Percentiles rank a stretch among this genome's conserved stretches.
Conservation (phyloP, 2,329 filamentous ascomycete species). For the Aureobasidium uvarum region DNA sequence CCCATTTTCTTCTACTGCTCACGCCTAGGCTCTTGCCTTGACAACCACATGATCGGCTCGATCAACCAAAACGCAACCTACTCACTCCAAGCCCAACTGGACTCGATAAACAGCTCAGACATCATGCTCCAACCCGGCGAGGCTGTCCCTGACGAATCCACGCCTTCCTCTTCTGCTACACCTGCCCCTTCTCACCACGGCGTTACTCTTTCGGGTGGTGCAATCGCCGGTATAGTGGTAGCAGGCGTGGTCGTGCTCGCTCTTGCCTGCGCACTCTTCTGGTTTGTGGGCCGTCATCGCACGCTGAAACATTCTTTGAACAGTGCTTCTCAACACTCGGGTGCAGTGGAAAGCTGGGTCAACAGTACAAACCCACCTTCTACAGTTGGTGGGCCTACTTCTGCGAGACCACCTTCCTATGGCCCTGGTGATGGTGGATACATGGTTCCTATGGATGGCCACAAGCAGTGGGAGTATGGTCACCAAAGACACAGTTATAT, state of each 20-base stretch:
- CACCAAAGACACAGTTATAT: conserved; percentile 1
- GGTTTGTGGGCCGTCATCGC: conserved; percentile 57
- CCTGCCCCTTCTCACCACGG: conserved; percentile 29
- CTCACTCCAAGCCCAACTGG: conserved; percentile 34
- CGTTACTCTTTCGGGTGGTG: conserved; percentile 39
- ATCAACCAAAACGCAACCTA: conserved; percentile 59
- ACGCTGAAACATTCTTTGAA: conserved; percentile 9
- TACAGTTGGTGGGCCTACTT: background rate
- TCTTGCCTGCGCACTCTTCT: conserved; percentile 60
- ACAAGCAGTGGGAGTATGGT: background rate
- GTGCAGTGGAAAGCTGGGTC: conserved; percentile 10
- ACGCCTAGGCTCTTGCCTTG: conserved; percentile 62
- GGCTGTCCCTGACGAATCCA: conserved; percentile 42
- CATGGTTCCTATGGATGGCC: background rate
- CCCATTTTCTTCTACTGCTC: conserved; percentile 71
- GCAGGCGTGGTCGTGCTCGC: conserved; percentile 63
- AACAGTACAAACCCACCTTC: conserved; percentile 4
- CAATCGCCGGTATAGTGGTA: conserved; percentile 57
- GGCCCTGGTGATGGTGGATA: background rate
- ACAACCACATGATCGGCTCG: conserved; percentile 69
- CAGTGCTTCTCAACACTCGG: background rate
- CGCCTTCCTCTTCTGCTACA: conserved; percentile 28
- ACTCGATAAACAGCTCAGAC: conserved; percentile 29
- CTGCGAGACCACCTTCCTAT: conserved; percentile 5
- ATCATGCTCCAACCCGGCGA: conserved; percentile 43